These are phyloP conservation scores for Alternaria solani DNA, from an alignment of 2,329 filamentous ascomycete genomes.

Conservation along the genomic window DNA sequence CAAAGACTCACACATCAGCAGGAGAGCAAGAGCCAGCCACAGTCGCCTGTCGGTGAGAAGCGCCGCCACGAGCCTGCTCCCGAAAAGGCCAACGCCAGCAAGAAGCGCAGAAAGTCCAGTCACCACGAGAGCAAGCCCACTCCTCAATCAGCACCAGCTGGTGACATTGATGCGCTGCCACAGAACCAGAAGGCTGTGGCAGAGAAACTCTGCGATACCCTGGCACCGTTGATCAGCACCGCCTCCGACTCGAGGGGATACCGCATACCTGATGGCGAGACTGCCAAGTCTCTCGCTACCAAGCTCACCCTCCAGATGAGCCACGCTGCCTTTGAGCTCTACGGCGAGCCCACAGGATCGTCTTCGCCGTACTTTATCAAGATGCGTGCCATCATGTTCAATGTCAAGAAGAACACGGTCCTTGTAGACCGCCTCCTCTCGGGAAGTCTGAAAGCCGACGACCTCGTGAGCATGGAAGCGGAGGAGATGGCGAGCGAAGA, in stretches of 20 bases:
- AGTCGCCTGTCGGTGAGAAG: conserved; percentile 49
- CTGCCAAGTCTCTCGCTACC: conserved; percentile 70
- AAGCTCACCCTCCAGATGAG: conserved; percentile 81
- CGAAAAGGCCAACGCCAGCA: conserved; percentile 43
- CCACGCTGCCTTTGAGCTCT: conserved; percentile 67
- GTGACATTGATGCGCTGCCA: conserved; percentile 57
- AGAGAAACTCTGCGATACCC: conserved; percentile 73
- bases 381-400: conserved; percentile 79
- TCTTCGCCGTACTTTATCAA: conserved; percentile 66
- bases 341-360: conserved; percentile 57
- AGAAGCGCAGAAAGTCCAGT: conserved; percentile 51
- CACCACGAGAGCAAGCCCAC: conserved; percentile 37
- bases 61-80: conserved; percentile 44
- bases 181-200: conserved; percentile 74
- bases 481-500: conserved; percentile 94
- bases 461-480: conserved; percentile 84
- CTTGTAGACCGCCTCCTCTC: conserved; percentile 79
- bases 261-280: conserved; percentile 68
- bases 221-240: conserved; percentile 70
- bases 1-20: conserved; percentile 27
- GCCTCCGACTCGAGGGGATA: conserved; percentile 73
- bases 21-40: conserved; percentile 41
- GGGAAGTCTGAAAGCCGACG: conserved; percentile 73
- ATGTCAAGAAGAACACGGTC: conserved; percentile 86
- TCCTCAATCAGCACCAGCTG: conserved; percentile 14